Conservation (phyloP, 2,329 filamentous ascomycete genomes). For the Diaporthe nobilis region DNA sequence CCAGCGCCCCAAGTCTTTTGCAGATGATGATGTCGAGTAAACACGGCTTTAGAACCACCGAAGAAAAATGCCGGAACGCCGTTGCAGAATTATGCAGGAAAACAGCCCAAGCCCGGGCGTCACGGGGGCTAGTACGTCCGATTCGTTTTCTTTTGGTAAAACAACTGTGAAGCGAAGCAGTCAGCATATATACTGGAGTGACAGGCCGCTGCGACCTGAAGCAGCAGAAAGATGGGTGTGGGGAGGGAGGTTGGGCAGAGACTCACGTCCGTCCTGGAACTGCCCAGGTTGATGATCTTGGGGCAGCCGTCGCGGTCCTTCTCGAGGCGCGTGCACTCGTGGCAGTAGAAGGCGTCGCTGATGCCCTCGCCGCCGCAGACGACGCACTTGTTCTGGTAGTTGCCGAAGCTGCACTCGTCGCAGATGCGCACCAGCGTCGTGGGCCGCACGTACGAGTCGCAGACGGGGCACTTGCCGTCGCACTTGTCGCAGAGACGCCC, state of each 20-base stretch:
- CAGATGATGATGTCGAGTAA: neutral
- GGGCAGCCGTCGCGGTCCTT: slow-evolving; percentile 98
- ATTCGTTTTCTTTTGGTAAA: slow-evolving; percentile 78
- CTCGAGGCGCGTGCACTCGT: slow-evolving; percentile 96
- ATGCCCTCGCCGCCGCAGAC: slow-evolving; percentile 99
- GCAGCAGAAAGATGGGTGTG: slow-evolving; percentile 56
- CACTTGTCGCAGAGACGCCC: slow-evolving; percentile 99
- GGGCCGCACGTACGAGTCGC: slow-evolving; percentile 98
- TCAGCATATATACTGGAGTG: neutral
- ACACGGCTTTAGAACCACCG: neutral
- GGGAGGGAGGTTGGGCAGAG: slow-evolving; percentile 1
- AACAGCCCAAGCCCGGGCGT: slow-evolving; percentile 64
- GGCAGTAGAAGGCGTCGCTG: slow-evolving; percentile 98
- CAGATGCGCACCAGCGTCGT: slow-evolving; percentile 98
- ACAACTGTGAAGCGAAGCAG: slow-evolving; percentile 59
- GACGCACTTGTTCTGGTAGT: slow-evolving; percentile 99
- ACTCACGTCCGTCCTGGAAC: slow-evolving; percentile 91
- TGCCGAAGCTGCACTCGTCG: slow-evolving; percentile 99
- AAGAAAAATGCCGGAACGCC: slow-evolving; percentile 38
- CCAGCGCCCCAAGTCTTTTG: neutral
- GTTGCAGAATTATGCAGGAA: slow-evolving; percentile 34
- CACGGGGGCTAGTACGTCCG: slow-evolving; percentile 67
- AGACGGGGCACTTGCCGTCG: slow-evolving; percentile 99
- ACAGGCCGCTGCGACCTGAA: neutral
- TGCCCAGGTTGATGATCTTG: slow-evolving; percentile 99